A percentile compares a stretch with the other conserved stretches of the same genome.
Conservation (phyloP, 202 grass and related monocot species). For the Panicum virgatum region DNA sequence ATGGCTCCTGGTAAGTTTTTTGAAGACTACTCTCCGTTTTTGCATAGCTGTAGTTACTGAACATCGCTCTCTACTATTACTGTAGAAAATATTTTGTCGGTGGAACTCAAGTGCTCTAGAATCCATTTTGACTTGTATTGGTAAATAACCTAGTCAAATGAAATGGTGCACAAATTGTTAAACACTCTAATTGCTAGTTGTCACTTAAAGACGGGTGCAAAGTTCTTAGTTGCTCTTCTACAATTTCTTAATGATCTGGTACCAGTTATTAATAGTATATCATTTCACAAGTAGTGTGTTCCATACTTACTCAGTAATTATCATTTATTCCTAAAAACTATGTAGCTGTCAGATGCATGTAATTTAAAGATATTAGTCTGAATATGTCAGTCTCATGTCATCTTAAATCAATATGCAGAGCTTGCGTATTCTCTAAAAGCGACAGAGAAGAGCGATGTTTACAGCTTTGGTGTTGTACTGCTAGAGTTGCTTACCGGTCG, state of each 20-base stretch:
- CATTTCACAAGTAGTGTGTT: background rate
- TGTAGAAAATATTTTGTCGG: background rate
- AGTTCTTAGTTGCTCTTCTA: background rate
- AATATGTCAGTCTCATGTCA: constrained; percentile 31
- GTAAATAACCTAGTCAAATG: constrained; percentile 5
- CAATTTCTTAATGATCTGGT: background rate
- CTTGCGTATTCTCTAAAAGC: constrained; percentile 65
- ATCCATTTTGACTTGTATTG: background rate
- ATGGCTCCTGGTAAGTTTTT: constrained; percentile 73
- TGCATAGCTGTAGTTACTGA: background rate
- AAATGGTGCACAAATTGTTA: background rate
- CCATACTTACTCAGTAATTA: background rate
- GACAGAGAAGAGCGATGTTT: constrained; percentile 61
- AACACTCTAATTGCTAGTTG: background rate
- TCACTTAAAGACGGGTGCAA: background rate
- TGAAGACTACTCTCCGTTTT: background rate
- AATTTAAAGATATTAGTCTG: background rate
- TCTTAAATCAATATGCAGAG: constrained; percentile 50
- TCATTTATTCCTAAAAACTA: constrained; percentile 6
- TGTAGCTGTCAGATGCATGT: constrained; percentile 22
- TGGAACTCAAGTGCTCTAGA: background rate
- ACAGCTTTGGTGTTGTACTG: constrained; percentile 60
- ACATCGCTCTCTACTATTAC: background rate
- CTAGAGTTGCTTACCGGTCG: constrained; percentile 69
- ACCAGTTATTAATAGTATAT: background rate